A percentile compares a stretch with the other conserved stretches of the same genome.
phyloP scores from a whole-genome alignment of 352 stramenopile genomes.

The Pythium myriotylum region DNA sequence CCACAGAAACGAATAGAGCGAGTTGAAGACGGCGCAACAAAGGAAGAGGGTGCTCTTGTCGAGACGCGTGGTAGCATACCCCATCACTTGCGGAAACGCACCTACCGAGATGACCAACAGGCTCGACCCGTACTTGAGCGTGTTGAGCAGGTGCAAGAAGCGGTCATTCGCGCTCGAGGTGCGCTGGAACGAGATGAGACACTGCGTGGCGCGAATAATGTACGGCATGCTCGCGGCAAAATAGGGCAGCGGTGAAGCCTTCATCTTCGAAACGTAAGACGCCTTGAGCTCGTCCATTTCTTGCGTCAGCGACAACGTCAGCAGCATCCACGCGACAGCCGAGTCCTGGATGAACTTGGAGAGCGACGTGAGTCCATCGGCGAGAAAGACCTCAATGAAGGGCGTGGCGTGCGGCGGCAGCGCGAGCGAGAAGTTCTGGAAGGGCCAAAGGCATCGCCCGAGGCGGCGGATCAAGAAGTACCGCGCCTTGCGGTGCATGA shows the following conservation, averaged over 20 bases:
- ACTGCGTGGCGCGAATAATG: conserved; percentile 82
- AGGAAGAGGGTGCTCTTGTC: conserved; percentile 76
- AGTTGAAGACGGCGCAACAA: conserved; percentile 88
- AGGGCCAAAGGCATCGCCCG: conserved; percentile 65
- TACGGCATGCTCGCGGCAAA: conserved; percentile 71
- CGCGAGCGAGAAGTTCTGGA: conserved; percentile 60
- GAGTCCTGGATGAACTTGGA: conserved; percentile 86
- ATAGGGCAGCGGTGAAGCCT: conserved; percentile 72
- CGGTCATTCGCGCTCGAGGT: conserved; percentile 68
- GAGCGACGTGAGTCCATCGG: conserved; percentile 78
- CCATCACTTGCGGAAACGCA: conserved; percentile 75
- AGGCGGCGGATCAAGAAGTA: conserved; percentile 59
- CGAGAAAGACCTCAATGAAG: conserved; percentile 82
- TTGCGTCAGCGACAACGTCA: conserved; percentile 55
- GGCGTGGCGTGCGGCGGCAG: conserved; percentile 57
- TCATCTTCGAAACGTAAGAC: conserved; percentile 73
- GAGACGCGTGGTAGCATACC: conserved; percentile 30
- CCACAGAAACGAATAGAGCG: conserved; percentile 97
- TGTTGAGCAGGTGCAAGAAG: conserved; percentile 84
- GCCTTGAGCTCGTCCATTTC: conserved; percentile 46
- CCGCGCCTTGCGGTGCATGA: conserved; percentile 70
- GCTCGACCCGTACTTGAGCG: conserved; percentile 86
- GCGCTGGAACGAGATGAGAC: conserved; percentile 80
- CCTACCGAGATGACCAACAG: conserved; percentile 78
- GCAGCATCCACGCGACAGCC: conserved; percentile 61